These are phyloP conservation scores for Spergularia marina DNA, from an alignment of 148 eudicot species.

Conservation along the genomic window DNA sequence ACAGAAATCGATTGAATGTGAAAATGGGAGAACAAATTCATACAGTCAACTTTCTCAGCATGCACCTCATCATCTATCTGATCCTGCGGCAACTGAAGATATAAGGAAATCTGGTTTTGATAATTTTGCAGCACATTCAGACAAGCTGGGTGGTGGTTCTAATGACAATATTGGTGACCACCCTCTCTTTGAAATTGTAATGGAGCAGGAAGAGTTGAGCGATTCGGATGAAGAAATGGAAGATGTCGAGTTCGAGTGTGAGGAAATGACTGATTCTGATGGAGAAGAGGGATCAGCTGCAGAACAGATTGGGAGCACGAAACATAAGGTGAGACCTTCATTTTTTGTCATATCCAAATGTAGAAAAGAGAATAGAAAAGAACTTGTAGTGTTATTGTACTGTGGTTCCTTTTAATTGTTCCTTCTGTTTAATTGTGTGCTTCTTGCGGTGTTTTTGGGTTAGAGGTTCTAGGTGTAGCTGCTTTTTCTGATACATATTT, in stretches of 20 bases:
- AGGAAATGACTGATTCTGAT: constrained; percentile 93
- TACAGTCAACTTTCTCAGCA: constrained; percentile 12
- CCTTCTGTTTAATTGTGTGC: constrained; percentile 17
- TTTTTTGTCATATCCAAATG: neutral
- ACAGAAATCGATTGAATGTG: constrained; percentile 21
- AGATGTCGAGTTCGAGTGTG: constrained; percentile 88
- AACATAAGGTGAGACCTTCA: constrained; percentile 45
- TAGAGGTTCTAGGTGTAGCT: neutral
- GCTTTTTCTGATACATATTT: neutral
- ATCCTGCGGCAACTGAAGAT: constrained; percentile 23
- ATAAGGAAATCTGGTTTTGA: constrained; percentile 31
- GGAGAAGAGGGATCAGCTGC: constrained; percentile 61
- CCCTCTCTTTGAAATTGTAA: constrained; percentile 71
- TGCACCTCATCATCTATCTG: constrained; percentile 14
- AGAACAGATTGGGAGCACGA: constrained; percentile 38
- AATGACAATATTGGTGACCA: constrained; percentile 34
- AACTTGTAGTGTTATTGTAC: neutral
- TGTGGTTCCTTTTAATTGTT: constrained; percentile 10
- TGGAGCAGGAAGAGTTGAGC: constrained; percentile 98
- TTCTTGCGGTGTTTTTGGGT: neutral
- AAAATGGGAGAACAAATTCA: constrained; percentile 16
- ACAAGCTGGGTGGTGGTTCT: constrained; percentile 27
- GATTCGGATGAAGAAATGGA: constrained; percentile 97
- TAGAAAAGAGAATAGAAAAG: neutral
- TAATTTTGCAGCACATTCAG: constrained; percentile 17